These are phyloP conservation scores for Truncatella angustata DNA, from an alignment of 2,329 filamentous ascomycete species.

Conservation along the genomic window DNA sequence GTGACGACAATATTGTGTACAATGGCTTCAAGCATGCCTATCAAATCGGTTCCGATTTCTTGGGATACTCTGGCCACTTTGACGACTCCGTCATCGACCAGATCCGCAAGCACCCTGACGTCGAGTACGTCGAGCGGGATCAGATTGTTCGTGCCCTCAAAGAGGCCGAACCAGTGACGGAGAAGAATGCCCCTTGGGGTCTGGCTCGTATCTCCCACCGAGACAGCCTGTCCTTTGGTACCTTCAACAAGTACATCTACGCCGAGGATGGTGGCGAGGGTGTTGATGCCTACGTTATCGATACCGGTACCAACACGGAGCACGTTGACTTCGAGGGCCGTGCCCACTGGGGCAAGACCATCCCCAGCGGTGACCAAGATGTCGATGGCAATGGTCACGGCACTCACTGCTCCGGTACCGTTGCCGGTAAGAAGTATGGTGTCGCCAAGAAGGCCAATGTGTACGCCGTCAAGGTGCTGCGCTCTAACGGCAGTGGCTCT, in stretches of 20 bases:
- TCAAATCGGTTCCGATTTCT: conserved; percentile 79
- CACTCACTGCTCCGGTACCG: conserved; percentile 97
- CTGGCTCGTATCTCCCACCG: conserved; percentile 97
- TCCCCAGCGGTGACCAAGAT: conserved; percentile 80
- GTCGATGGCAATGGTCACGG: conserved; percentile 96
- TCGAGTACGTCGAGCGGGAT: conserved; percentile 95
- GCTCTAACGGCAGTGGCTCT: conserved; percentile 93
- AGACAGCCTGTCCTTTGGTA: conserved; percentile 79
- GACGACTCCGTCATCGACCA: conserved; percentile 89
- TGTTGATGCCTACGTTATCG: conserved; percentile 97
- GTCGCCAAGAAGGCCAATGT: conserved; percentile 98
- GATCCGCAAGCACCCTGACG: conserved; percentile 93
- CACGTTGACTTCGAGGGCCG: conserved; percentile 98
- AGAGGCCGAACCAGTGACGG: conserved; percentile 48
- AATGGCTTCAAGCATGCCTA: conserved; percentile 92
- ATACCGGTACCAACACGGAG: conserved; percentile 90
- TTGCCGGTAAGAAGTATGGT: conserved; percentile 98
- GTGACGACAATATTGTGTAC: conserved; percentile 62
- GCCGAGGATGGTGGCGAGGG: conserved; percentile 87
- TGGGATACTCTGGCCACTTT: conserved; percentile 96
- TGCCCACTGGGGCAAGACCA: conserved; percentile 95
- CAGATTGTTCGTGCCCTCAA: conserved; percentile 83
- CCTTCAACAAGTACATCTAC: conserved; percentile 98
- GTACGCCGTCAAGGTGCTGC: conserved; percentile 96
- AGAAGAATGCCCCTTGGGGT: conserved; percentile 98